Evolutionary conservation across 106 monocot genomes (phyloP), one percentile per base, ranked within the genome.

Genomic region (Dioscorea alata): DNA sequence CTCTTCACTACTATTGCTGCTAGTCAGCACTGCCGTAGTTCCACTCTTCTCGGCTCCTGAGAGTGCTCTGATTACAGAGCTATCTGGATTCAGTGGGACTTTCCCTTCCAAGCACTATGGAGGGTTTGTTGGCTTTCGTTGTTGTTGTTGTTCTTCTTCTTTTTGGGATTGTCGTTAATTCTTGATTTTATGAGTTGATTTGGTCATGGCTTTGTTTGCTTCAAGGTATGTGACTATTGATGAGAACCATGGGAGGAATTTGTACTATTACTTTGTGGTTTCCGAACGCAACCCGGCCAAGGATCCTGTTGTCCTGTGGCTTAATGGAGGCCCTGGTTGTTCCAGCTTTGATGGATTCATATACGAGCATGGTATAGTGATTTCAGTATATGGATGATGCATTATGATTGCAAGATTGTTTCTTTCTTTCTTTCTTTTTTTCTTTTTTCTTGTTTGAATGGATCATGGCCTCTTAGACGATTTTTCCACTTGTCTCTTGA

Each of bases 261-360:
- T 96, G 12, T 96, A 80, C 80, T 94, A 94, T 63, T 94, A 94
- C 75, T 88, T 94, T 16, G 88, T 94, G 56, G 85, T 72, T 16
- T 94, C 94, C 12, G 94, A 94, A 72, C 53, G 85, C n/a, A 85
- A 83, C 67, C 85, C 94, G 0, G 59, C 71, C 4, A 72, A 83
- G 59, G 94, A 94, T 61, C 90, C 94, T 4, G 64, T 94, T 10
- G 90, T 94, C 4, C 72, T 94, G 16, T 94, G 90, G 94, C 85
- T 94, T 60, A 94, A 90, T 49, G 94, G 94, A 2, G 94, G 94
- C 0, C 94, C 94, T 0, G 90, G 90, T 17, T 94, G 88, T 80
- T 94, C 94, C 33, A 88, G 87, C 80, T 94, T 94, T 51, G 90
- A 90, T 48, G 90, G 85, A 1, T 90, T 94, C 63, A 64, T 91